These are phyloP conservation scores for Diutina neorugosa DNA, from an alignment of 1,139 yeast genomes.

Conservation along the genomic window DNA sequence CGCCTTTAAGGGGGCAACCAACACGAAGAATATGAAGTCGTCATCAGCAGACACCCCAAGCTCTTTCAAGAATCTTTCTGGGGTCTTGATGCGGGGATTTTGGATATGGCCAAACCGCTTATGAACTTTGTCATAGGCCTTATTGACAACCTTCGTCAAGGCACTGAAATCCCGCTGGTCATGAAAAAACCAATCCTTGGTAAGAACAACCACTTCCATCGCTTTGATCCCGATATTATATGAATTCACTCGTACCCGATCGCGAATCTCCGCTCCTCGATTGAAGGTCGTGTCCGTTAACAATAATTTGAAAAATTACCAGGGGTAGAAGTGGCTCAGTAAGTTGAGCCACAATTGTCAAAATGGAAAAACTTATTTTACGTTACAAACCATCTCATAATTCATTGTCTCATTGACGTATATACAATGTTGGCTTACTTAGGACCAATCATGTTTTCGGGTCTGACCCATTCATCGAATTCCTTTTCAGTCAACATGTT, in stretches of 20 bases:
- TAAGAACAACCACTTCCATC: conserved; percentile 1
- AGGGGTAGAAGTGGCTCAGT: neutral
- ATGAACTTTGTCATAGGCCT: neutral
- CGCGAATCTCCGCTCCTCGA: neutral
- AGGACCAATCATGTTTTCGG: conserved; percentile 97
- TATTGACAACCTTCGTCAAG: neutral
- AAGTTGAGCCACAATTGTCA: neutral
- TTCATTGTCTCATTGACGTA: neutral
- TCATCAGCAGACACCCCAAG: neutral
- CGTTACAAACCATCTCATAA: too few species aligned
- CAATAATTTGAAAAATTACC: neutral
- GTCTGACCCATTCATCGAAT: conserved; percentile 94
- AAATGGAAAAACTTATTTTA: too few species aligned
- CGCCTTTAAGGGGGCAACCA: neutral
- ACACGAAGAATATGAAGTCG: neutral
- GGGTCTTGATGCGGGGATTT: neutral
- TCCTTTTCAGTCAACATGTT: conserved; percentile 72
- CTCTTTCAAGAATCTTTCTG: neutral
- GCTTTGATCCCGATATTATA: neutral
- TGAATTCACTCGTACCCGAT: neutral
- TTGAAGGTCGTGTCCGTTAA: neutral
- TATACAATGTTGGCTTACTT: conserved; percentile 22
- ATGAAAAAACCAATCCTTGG: neutral
- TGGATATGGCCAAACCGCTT: neutral
- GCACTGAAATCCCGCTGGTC: neutral